Evolutionary conservation across 75 land plant genomes (phyloP), one percentile per base, ranked within the genome.

Genomic region (Selaginella moellendorffii): DNA sequence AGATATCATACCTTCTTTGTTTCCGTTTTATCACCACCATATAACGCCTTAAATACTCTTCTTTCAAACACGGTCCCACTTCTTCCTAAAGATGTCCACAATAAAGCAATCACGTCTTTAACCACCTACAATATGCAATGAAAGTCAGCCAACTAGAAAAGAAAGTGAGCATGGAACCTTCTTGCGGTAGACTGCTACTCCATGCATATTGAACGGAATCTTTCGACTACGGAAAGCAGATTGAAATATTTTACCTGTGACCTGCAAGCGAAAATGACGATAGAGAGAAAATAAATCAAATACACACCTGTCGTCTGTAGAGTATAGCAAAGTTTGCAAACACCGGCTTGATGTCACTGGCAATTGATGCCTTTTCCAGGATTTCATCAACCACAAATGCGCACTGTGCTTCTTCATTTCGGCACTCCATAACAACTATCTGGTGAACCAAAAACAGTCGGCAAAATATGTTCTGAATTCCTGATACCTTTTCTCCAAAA

Each of bases 181-280:
- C 75, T 93, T 93, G 27, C 98, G 70, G 30, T 93, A 93, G 67
- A 93, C 88, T 26, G 98, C 98, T 61, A 88, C 90, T 28, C 98
- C 96, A 68, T 93, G 98, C 42, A 78, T 68, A 73, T 93, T 93
- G 56, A 93, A 93, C 20, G 98, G 98, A 65, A 93, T 93, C 63
- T 80, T 88, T 31, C 98, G 81, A 12, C 72, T 54, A 56, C 98
- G 86, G 29, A 93, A 80, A 36, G 76, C 68, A 53, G 78, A 31
- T 74, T 93, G 98, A 62, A 93, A 88, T 29, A 81, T 66, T 76
- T 74, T 88, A 60, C 98, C 98, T 54, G 98, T 76, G 0, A 85
- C 81, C 98, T 93, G 75, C 24, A 25, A n/a, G n/a, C n/a, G n/a
- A n/a, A n/a, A n/a, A n/a, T n/a, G n/a, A n/a, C n/a, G n/a, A 31